These are phyloP conservation scores for Warburgia ugandensis DNA, from an alignment of 164 flowering plant species.

Conservation along the genomic window DNA sequence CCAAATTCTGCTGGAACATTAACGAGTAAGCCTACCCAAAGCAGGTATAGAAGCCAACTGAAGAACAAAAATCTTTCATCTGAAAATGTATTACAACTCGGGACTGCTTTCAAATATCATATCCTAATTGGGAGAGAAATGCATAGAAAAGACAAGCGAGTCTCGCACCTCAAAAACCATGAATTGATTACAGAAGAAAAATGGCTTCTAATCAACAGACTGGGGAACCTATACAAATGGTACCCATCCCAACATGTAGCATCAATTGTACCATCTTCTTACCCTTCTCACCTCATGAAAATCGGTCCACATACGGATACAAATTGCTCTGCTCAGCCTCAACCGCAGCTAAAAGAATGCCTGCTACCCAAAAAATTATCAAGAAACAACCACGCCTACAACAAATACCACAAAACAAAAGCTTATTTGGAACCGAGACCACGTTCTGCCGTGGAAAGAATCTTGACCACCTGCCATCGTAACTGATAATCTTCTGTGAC, in stretches of 20 bases:
- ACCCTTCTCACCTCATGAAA: background rate
- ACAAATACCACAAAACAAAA: conserved; percentile 3
- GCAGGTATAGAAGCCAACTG: too few species aligned
- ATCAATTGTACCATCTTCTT: background rate
- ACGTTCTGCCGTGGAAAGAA: conserved; percentile 9
- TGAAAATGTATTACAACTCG: too few species aligned
- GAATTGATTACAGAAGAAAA: too few species aligned
- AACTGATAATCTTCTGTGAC: too few species aligned
- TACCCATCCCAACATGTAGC: background rate
- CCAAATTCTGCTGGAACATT: too few species aligned
- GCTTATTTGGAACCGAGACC: conserved; percentile 16
- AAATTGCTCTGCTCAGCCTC: conserved; percentile 21
- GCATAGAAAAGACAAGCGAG: too few species aligned
- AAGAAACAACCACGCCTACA: conserved; percentile 20
- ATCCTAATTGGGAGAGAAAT: too few species aligned
- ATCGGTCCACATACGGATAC: background rate
- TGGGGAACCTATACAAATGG: background rate
- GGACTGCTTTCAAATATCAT: too few species aligned
- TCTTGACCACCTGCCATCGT: too few species aligned
- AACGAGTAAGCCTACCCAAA: too few species aligned
- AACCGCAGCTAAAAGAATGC: conserved; percentile 33
- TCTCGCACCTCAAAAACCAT: too few species aligned
- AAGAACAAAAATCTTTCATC: too few species aligned
- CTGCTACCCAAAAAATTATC: conserved; percentile 31
- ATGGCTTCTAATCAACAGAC: background rate